Conservation (phyloP, 768 basidiomycete genomes). For the Naganishia onofrii region DNA sequence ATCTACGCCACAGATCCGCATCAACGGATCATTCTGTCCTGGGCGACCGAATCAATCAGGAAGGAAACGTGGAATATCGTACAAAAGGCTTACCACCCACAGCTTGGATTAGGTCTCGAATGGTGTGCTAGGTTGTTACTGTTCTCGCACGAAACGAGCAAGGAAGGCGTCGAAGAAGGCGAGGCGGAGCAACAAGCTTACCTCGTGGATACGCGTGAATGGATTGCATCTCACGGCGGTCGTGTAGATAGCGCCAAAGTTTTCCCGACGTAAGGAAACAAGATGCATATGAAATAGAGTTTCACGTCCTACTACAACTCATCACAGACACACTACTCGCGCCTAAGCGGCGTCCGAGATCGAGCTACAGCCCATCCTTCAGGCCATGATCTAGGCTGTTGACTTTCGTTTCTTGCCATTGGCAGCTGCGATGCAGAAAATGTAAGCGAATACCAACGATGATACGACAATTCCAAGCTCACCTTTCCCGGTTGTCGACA, state of each 20-base stretch:
- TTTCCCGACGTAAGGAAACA: neutral
- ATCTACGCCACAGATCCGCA: slow-evolving; percentile 11
- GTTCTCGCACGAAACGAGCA: neutral
- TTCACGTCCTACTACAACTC: slow-evolving; percentile 11
- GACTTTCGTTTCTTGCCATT: slow-evolving; percentile 23
- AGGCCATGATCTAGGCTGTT: neutral
- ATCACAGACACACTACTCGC: neutral
- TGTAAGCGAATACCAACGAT: neutral
- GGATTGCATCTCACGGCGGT: slow-evolving; percentile 4
- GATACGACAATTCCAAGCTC: neutral
- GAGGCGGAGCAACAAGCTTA: neutral
- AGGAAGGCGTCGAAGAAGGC: neutral
- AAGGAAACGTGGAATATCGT: slow-evolving; percentile 7
- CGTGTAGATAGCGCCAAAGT: slow-evolving; percentile 4
- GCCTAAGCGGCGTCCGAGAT: neutral
- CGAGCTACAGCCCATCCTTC: neutral
- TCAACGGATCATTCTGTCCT: slow-evolving; percentile 12
- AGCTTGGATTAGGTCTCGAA: slow-evolving; percentile 11
- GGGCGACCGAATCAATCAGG: slow-evolving; percentile 8
- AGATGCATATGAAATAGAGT: slow-evolving; percentile 13
- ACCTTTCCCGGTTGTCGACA: slow-evolving; percentile 21
- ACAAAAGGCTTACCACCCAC: slow-evolving; percentile 22
- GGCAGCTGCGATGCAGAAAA: neutral
- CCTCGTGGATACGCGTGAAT: neutral
- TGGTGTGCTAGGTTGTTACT: slow-evolving; percentile 15